Conservation (phyloP, 257 asterid species). For the Plantago major region DNA sequence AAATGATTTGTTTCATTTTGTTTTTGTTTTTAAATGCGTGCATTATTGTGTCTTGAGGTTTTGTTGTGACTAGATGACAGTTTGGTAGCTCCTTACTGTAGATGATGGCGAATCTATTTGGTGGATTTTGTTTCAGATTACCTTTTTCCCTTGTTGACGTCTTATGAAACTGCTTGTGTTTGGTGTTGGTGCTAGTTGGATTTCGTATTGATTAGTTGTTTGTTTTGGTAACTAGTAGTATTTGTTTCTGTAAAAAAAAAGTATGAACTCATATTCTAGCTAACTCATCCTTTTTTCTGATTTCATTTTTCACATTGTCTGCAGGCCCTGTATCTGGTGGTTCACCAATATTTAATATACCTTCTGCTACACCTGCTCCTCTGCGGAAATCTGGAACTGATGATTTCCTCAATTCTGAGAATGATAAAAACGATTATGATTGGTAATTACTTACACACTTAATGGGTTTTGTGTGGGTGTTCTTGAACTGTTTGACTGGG, state of each 20-base stretch:
- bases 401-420: constrained; percentile 91
- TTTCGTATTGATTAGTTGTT: neutral
- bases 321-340: constrained; percentile 64
- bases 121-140: neutral
- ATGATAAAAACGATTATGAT: constrained; percentile 94
- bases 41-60: constrained; percentile 28
- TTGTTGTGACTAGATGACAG: constrained; percentile 18
- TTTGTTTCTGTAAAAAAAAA: neutral
- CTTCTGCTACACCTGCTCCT: constrained; percentile 47
- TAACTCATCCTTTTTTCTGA: constrained; percentile 5
- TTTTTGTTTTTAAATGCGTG: too few species aligned
- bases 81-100: constrained; percentile 13
- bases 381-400: constrained; percentile 76
- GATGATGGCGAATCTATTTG: constrained; percentile 20
- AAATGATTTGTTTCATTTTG: neutral
- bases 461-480: constrained; percentile 7
- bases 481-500: constrained; percentile 20
- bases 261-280: neutral
- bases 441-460: constrained; percentile 48
- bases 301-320: too few species aligned
- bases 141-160: neutral
- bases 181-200: neutral
- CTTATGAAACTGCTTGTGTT: neutral
- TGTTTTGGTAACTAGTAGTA: constrained; percentile 17
- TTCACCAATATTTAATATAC: constrained; percentile 59